phyloP scores from a whole-genome alignment of 495 filamentous ascomycete species.

The Penicillium manginii region DNA sequence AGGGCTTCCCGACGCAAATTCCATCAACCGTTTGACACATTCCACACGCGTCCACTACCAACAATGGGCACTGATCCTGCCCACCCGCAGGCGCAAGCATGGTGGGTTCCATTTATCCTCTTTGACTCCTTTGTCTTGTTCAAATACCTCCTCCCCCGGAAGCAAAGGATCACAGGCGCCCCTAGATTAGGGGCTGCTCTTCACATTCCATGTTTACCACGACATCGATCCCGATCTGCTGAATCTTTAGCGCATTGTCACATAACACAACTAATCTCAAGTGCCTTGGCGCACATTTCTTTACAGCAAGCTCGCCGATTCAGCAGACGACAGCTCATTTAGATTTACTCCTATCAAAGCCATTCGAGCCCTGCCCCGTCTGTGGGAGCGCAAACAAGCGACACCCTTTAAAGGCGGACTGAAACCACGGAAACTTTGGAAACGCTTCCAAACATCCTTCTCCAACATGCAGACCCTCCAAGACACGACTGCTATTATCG shows the following conservation, averaged over 20 bases:
- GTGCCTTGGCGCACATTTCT: conserved; percentile 6
- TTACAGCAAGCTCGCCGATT: conserved; percentile 18
- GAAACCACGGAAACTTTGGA: conserved; percentile 56
- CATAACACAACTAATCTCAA: conserved; percentile 19
- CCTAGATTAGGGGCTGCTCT: conserved; percentile 13
- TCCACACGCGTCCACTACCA: conserved; percentile 32
- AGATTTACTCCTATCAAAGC: conserved; percentile 44
- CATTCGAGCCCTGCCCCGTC: conserved; percentile 40
- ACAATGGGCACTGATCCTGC: conserved; percentile 28
- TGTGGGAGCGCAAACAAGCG: conserved; percentile 60
- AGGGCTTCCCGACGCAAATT: conserved; percentile 7
- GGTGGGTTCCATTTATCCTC: conserved; percentile 20
- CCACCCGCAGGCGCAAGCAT: conserved; percentile 23
- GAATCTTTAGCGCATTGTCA: background rate
- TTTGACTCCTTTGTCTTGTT: background rate
- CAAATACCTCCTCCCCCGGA: background rate
- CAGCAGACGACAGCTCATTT: conserved; percentile 31
- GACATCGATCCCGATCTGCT: background rate
- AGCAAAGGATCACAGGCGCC: background rate
- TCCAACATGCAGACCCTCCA: conserved; percentile 44
- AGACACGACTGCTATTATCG: conserved; percentile 28
- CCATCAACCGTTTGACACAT: conserved; percentile 31
- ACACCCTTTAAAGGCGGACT: conserved; percentile 49
- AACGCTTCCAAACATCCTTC: conserved; percentile 49
- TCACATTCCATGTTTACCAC: background rate